Base-by-base conservation (phyloP, 108 stramenopile genomes). In the Skeletonema tropicum region DNA sequence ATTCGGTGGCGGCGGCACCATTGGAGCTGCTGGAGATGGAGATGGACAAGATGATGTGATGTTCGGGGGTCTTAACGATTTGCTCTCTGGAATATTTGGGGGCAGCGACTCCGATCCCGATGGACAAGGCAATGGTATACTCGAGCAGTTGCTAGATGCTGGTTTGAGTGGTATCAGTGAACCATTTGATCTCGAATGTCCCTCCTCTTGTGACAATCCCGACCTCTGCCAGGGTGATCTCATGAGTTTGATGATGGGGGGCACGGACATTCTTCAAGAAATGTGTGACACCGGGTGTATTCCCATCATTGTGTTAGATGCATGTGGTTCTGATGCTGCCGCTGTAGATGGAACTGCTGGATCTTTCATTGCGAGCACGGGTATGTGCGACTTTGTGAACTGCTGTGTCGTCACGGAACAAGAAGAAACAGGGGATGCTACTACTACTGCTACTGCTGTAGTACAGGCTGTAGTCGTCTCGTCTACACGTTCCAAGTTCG, bases 401-500 rank as follows among this genome's bases (percentile, higher is more conserved):
- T 55, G 52, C 8, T 55, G 52, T n/a, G 52, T 23, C 48, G 48
- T 7, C 23, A 23, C 15, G 19, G 52, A 23, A 55, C 52, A 55
- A 55, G 52, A 45, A 45, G 42, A 45, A n/a, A 45, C 52, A 55
- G 52, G 8, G 23, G 23, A 55, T 55, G 52, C 23, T 25, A 4
- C 42, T 29, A 2, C 1, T 29, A 2, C 26, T 29, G 26, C 26
- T 29, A 2, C 1, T 29, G 26, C 26, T 41, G 13, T n/a, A n/a
- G n/a, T n/a, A n/a, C n/a, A n/a, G n/a, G n/a, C 39, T 41, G 39
- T 41, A 45, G 52, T 23, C 9, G 52, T 55, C 52, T 55, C 52
- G 7, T n/a, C 52, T 55, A 55, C 52, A 7, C 52, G 52, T 10
- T 2, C 52, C 52, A 55, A 55, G 52, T 55, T 55, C 25, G 52